phyloP scores from a whole-genome alignment of 495 filamentous ascomycete genomes.

The Xylaria telfairii region DNA sequence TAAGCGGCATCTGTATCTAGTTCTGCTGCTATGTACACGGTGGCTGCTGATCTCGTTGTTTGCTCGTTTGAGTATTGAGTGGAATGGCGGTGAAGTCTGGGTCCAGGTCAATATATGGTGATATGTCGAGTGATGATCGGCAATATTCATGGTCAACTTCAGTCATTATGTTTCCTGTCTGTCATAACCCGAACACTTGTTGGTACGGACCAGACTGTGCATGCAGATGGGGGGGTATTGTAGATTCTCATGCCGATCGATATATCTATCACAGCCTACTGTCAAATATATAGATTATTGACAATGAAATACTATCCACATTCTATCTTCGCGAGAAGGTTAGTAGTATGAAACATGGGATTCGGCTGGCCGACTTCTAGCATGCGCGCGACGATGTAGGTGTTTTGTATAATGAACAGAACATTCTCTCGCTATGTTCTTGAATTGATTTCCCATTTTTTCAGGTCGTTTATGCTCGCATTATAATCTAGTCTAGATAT shows the following conservation, averaged over 20 bases:
- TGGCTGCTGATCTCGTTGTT: background rate
- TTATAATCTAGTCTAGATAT: background rate
- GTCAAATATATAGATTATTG: too few relatives aligned
- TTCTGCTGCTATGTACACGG: background rate
- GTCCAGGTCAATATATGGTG: background rate
- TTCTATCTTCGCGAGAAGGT: too few relatives aligned
- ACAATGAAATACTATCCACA: too few relatives aligned
- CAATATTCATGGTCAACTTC: too few relatives aligned
- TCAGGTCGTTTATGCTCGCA: constrained; percentile 1
- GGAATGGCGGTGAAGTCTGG: background rate
- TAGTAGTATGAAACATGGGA: background rate
- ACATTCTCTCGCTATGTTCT: background rate
- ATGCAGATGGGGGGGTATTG: too few relatives aligned
- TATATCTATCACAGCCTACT: too few relatives aligned
- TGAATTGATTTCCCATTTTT: background rate
- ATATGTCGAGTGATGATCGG: too few relatives aligned
- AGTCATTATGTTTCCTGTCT: too few relatives aligned
- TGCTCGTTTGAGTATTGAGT: background rate
- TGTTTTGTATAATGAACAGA: background rate
- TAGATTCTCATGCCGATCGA: too few relatives aligned
- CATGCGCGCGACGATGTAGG: background rate
- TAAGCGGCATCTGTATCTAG: background rate
- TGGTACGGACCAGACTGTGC: too few relatives aligned
- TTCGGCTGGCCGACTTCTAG: background rate
- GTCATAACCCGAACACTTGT: too few relatives aligned